Evolutionary conservation across 179 eudicot genomes (phyloP).

Genomic region (Carnegiea gigantea): DNA sequence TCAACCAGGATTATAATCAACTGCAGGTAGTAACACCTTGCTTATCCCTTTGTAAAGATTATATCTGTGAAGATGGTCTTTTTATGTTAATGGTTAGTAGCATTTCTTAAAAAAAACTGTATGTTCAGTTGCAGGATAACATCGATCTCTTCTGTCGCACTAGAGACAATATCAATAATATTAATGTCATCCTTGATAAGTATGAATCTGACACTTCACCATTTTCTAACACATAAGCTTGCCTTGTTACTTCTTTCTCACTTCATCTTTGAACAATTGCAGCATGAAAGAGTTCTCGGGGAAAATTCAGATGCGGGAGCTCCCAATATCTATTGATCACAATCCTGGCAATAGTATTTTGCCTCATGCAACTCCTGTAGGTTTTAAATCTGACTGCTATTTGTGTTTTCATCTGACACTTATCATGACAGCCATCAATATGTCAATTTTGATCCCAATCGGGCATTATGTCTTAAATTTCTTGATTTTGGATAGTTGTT

Average conservation of each 20-base stretch:
- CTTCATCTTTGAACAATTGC: constrained; percentile 28
- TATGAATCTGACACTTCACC: constrained; percentile 17
- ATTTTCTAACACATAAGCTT: background rate
- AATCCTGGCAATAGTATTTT: constrained; percentile 61
- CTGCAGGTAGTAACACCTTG: too few relatives aligned
- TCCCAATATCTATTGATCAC: constrained; percentile 66
- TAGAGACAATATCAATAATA: constrained; percentile 39
- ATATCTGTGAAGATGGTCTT: too few relatives aligned
- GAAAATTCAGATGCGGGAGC: constrained; percentile 74
- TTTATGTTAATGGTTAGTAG: too few relatives aligned
- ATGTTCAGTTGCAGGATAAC: constrained; percentile 41
- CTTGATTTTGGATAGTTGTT: too few relatives aligned
- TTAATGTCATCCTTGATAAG: constrained; percentile 34
- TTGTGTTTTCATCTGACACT: background rate
- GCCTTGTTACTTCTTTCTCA: background rate
- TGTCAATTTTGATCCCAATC: too few relatives aligned
- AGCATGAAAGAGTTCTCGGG: constrained; percentile 71
- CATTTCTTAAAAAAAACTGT: background rate
- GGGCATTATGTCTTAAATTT: too few relatives aligned
- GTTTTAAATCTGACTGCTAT: constrained; percentile 1
- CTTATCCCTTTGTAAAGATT: too few relatives aligned
- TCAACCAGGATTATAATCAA: too few relatives aligned
- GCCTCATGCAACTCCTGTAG: constrained; percentile 58
- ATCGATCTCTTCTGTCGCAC: constrained; percentile 36
- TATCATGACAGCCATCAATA: background rate